These are phyloP conservation scores for Paecilomyces fulvus DNA, from an alignment of 2,329 filamentous ascomycete species.

Conservation along the genomic window DNA sequence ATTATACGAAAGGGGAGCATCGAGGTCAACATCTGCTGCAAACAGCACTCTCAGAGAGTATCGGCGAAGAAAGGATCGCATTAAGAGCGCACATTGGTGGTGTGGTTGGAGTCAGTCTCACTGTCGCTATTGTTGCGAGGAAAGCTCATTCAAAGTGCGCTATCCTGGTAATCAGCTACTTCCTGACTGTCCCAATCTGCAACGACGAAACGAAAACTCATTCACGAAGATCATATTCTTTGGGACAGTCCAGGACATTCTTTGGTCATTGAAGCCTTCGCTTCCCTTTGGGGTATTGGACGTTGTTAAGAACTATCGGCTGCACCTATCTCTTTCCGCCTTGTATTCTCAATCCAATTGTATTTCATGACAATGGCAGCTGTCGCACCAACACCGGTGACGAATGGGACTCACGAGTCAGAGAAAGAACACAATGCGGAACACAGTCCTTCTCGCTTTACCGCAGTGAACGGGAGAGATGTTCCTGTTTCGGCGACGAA, in stretches of 20 bases:
- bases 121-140: background rate
- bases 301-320: background rate
- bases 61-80: background rate
- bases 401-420: constrained; percentile 24
- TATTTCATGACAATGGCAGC: constrained; percentile 22
- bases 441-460: constrained; percentile 37
- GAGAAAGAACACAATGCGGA: constrained; percentile 29
- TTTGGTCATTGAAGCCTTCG: background rate
- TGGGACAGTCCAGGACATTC: background rate
- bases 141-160: background rate
- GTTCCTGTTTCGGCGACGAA: constrained; percentile 8
- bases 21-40: background rate
- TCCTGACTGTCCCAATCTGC: background rate
- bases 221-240: background rate
- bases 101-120: background rate
- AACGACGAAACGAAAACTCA: background rate
- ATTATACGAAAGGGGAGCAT: background rate
- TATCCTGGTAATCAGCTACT: background rate
- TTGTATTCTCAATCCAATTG: background rate
- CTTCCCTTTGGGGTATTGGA: background rate
- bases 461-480: constrained; percentile 38
- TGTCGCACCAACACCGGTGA: constrained; percentile 24
- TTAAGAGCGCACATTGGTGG: background rate
- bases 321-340: background rate
- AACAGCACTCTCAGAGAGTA: background rate